Base-by-base conservation (phyloP, 192 early-diverging fungal genomes). In the Pilobolus umbonatus region DNA sequence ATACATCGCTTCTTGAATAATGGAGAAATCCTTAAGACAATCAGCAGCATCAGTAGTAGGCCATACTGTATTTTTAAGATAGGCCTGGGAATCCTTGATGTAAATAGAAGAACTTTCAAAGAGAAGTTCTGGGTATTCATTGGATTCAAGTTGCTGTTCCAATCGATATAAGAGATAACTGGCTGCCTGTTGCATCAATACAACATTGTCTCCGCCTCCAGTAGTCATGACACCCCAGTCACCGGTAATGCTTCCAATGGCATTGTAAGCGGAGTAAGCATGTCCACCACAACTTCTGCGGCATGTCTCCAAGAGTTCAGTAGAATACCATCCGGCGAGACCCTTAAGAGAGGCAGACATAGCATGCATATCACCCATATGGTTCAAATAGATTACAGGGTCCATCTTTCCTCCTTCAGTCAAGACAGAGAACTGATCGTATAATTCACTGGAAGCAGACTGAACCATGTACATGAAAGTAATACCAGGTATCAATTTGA, bases 161-260 rank as follows among this genome's bases (percentile, higher is more conserved):
- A 65, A 44, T 17, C 58, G 59, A 39, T 59, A 65, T 8, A 68
- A 38, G 24, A 82, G 38, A 40, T 75, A 79, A 46, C 78, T 68
- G 17, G 79, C 69, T 19, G 72, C 62, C 55, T 86, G 84, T 31
- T 77, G 68, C 19, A 72, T 45, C 11, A 79, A 38, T 1, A 74
- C 69, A 6, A 68, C 62, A 34, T 79, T 77, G 38, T 79, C 77
- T n/a, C 77, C 77, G 36, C 68, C 77, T 34, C 70, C 70, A 26
- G 84, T 86, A 0, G 84, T 86, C 36, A 80, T 70, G 17, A 85
- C 82, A 35, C 82, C 82, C 66, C 71, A 86, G 36, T 83, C 83
- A 12, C 65, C 76, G 44, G 80, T 83, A 36, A 77, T 59, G n/a
- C 62, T 72, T 10, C 73, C 77, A 48, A 86, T 85, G 34, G 74